These are phyloP conservation scores for Prototheca stagnorum DNA, from an alignment of 163 green algal species.

Conservation along the genomic window DNA sequence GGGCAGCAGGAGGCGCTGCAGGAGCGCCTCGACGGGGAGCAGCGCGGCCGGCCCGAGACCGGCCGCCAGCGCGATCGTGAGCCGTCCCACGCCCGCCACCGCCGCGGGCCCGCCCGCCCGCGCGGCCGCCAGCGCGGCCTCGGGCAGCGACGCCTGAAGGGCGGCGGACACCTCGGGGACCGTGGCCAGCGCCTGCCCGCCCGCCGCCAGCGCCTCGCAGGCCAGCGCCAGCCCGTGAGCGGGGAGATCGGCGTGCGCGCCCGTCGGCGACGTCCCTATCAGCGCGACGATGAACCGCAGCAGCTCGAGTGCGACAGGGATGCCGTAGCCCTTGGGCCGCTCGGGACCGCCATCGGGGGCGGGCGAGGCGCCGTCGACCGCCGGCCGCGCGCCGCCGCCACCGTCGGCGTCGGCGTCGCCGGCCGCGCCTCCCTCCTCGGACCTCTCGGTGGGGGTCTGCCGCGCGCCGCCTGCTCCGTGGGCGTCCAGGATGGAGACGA, in stretches of 20 bases:
- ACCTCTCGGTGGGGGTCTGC: too few relatives aligned
- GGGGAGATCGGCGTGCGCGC: slow-evolving; percentile 24
- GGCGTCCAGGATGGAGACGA: too few relatives aligned
- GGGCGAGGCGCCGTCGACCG: too few relatives aligned
- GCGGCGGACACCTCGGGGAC: slow-evolving; percentile 53
- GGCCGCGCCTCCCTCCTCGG: too few relatives aligned
- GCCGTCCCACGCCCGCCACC: slow-evolving; percentile 23
- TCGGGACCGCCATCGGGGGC: too few relatives aligned
- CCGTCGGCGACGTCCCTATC: slow-evolving; percentile 9
- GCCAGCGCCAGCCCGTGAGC: slow-evolving; percentile 58
- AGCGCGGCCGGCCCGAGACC: slow-evolving; percentile 32
- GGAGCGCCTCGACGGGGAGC: slow-evolving; percentile 61
- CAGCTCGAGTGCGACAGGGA: slow-evolving; percentile 22
- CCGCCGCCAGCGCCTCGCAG: slow-evolving; percentile 39
- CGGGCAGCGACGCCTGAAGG: slow-evolving; percentile 46
- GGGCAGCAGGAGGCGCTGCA: slow-evolving; percentile 59
- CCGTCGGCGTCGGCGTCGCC: too few relatives aligned
- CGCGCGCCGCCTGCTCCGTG: too few relatives aligned
- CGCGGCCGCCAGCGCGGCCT: slow-evolving; percentile 29
- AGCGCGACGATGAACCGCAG: slow-evolving; percentile 31
- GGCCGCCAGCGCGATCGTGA: slow-evolving; percentile 49
- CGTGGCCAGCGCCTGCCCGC: slow-evolving; percentile 20
- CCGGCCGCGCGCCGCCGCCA: too few relatives aligned
- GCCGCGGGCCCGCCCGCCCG: slow-evolving; percentile 11
- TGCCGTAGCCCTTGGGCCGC: too few relatives aligned